Conservation (phyloP, 1,284 basidiomycete species). For the Singerocomus inundabilis region DNA sequence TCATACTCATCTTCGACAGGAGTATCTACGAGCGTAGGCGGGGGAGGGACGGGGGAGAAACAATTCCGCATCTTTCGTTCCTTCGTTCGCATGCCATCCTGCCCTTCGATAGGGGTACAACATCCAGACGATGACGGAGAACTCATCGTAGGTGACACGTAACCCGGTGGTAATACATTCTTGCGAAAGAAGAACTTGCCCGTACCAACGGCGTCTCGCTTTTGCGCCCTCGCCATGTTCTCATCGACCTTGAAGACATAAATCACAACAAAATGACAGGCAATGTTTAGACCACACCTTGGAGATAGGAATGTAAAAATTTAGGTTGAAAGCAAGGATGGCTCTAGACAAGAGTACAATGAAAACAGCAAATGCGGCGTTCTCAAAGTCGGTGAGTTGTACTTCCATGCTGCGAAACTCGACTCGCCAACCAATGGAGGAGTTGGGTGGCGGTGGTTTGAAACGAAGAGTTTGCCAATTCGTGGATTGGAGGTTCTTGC, state of each 20-base stretch:
- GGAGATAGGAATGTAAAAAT: constrained; percentile 96
- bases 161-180: constrained; percentile 69
- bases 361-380: constrained; percentile 95
- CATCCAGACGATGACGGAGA: constrained; percentile 51
- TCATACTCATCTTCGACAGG: constrained; percentile 83
- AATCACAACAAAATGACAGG: neutral
- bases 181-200: constrained; percentile 92
- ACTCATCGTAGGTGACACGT: constrained; percentile 40
- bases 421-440: constrained; percentile 95
- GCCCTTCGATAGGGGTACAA: constrained; percentile 45
- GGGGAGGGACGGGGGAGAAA: constrained; percentile 57
- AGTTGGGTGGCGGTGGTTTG: constrained; percentile 94
- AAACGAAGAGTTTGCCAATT: constrained; percentile 99
- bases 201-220: constrained; percentile 71
- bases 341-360: constrained; percentile 92
- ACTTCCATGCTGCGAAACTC: constrained; percentile 99
- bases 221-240: constrained; percentile 92
- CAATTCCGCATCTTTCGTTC: constrained; percentile 70
- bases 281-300: constrained; percentile 55
- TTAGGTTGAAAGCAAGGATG: constrained; percentile 87
- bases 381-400: constrained; percentile 98
- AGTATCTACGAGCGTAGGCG: constrained; percentile 40
- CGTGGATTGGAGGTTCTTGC: constrained; percentile 94
- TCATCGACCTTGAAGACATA: constrained; percentile 77
- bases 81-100: constrained; percentile 41